Conservation (phyloP, 2,329 filamentous ascomycete species). For the Metarhizium album region DNA sequence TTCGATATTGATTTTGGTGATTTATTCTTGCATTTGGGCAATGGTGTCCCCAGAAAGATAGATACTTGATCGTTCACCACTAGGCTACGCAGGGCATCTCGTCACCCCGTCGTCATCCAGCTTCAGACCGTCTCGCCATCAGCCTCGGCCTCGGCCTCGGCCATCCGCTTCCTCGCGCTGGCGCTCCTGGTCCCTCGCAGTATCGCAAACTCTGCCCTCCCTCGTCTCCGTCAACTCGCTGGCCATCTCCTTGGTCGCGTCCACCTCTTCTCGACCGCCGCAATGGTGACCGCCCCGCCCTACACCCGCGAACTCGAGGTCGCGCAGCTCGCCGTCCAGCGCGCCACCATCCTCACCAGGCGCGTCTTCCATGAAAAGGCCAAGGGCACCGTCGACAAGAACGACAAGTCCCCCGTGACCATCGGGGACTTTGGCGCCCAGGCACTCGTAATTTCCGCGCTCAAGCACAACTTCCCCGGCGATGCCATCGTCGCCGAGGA, state of each 20-base stretch:
- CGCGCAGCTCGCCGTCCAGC: slow-evolving; percentile 80
- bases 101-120: too few species aligned
- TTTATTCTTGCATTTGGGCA: too few species aligned
- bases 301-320: slow-evolving; percentile 74
- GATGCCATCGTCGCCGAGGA: slow-evolving; percentile 95
- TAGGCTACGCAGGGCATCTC: too few species aligned
- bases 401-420: slow-evolving; percentile 92
- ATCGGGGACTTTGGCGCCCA: slow-evolving; percentile 98
- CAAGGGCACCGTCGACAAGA: slow-evolving; percentile 83
- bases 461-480: slow-evolving; percentile 78
- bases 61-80: too few species aligned
- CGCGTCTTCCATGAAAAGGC: slow-evolving; percentile 64
- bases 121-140: too few species aligned
- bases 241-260: slow-evolving; percentile 7
- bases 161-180: slow-evolving; percentile 15
- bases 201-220: slow-evolving; percentile 11
- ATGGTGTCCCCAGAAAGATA: too few species aligned
- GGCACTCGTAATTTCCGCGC: slow-evolving; percentile 85
- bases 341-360: slow-evolving; percentile 48
- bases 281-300: slow-evolving; percentile 24
- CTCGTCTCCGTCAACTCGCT: slow-evolving; percentile 13
- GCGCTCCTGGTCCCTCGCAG: slow-evolving; percentile 15
- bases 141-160: background rate
- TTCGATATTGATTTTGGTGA: background rate
- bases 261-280: slow-evolving; percentile 12